These are phyloP conservation scores for Apium graveolens DNA, from an alignment of 129 eudicot species.

Conservation along the genomic window DNA sequence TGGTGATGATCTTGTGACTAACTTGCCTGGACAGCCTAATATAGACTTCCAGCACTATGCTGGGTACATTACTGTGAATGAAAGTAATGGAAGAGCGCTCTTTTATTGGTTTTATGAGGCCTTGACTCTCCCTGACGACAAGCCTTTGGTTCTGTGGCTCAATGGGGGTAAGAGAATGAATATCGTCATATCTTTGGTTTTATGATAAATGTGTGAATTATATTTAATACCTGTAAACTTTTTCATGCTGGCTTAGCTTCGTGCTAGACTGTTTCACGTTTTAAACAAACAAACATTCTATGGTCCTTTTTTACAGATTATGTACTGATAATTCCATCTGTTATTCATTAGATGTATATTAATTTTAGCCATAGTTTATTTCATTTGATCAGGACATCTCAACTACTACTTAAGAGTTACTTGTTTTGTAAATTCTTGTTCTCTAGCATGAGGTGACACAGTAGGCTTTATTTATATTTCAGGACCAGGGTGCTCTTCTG, in stretches of 20 bases:
- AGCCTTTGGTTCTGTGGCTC: constrained; percentile 86
- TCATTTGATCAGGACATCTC: constrained; percentile 9
- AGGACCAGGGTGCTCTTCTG: constrained; percentile 99
- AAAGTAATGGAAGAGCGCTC: constrained; percentile 60
- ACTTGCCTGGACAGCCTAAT: constrained; percentile 59
- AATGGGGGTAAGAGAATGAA: constrained; percentile 64
- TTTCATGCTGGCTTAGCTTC: background rate
- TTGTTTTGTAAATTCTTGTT: constrained; percentile 27
- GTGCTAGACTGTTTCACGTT: constrained; percentile 10
- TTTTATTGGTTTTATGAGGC: constrained; percentile 94
- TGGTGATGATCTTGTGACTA: constrained; percentile 52
- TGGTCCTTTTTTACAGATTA: background rate
- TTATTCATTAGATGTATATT: constrained; percentile 19
- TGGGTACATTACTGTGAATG: constrained; percentile 74
- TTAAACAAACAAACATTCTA: constrained; percentile 21
- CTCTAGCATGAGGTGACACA: constrained; percentile 55
- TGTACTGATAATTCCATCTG: background rate
- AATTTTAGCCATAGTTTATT: constrained; percentile 18
- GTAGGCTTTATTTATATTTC: constrained; percentile 17
- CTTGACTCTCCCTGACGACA: constrained; percentile 46
- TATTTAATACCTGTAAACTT: background rate
- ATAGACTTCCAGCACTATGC: constrained; percentile 69
- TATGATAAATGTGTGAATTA: background rate
- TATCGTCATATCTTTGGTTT: background rate
- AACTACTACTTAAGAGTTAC: constrained; percentile 5